These are phyloP conservation scores for Stemphylium lycopersici DNA, from an alignment of 2,329 filamentous ascomycete species.

Conservation along the genomic window DNA sequence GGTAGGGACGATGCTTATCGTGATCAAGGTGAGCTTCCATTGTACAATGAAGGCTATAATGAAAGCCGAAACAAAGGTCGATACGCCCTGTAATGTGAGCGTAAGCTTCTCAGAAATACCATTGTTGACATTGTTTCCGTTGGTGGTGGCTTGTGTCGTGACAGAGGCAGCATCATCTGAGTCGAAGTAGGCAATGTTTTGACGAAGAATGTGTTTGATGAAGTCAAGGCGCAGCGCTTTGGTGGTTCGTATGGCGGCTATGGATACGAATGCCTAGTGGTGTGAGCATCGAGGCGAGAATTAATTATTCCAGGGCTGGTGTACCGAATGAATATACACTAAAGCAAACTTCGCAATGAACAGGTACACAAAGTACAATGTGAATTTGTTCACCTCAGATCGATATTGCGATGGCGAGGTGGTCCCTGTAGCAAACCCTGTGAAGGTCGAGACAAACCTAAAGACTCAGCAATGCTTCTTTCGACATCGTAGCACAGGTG, in stretches of 20 bases:
- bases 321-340: constrained; percentile 57
- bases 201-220: constrained; percentile 64
- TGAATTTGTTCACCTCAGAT: constrained; percentile 46
- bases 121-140: constrained; percentile 92
- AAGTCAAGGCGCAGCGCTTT: constrained; percentile 64
- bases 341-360: constrained; percentile 71
- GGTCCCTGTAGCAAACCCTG: constrained; percentile 47
- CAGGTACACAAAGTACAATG: constrained; percentile 71
- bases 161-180: constrained; percentile 92
- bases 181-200: constrained; percentile 61
- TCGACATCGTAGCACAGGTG: too few relatives aligned
- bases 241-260: constrained; percentile 59
- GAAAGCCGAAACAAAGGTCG: constrained; percentile 77
- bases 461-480: not conserved
- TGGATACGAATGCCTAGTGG: constrained; percentile 50
- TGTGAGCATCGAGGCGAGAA: constrained; percentile 12
- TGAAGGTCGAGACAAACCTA: constrained; percentile 54
- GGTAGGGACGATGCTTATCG: constrained; percentile 56
- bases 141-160: constrained; percentile 90
- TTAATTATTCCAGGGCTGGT: not conserved
- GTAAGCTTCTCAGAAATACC: constrained; percentile 66
- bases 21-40: constrained; percentile 91
- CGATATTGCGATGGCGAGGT: constrained; percentile 46
- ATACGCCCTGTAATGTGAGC: constrained; percentile 51
- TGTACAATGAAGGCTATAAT: constrained; percentile 89